Base-by-base conservation (phyloP, 495 filamentous ascomycete genomes). In the Lophium mytilinum region DNA sequence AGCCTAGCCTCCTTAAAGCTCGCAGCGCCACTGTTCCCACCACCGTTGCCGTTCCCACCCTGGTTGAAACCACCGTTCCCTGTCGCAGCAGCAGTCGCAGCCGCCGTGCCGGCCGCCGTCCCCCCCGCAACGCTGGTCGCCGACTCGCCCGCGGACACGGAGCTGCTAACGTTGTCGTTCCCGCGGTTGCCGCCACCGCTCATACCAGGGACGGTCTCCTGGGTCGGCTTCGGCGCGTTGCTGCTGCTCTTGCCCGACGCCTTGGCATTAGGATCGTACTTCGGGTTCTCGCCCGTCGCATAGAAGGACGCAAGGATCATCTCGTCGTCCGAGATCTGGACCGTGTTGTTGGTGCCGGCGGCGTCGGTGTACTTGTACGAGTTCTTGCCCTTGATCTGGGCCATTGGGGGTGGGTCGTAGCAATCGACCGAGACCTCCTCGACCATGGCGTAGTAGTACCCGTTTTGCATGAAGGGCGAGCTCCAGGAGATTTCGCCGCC, bases 401-500 rank as follows among this genome's bases (percentile, higher is more conserved):
- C 81, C 43, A 80, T 83, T 12, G 69, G 68, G 12, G 85, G 83
- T 17, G 89, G 78, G 58, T 88, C 74, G 74, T 89, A 97, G 84
- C 93, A 98, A 55, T 88, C 68, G 17, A 98, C 83, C 24, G 72
- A 80, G 55, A 98, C 81, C 37, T 91, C 83, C 52, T 81, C 78
- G 63, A 95, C 80, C 33, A 79, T 82, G 50, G 90, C 87, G 71
- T 87, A 96, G 78, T 95, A 94, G 77, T 96, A 96, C 9, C 88
- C 87, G 66, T 84, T 73, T 77, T 90, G 73, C 77, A 96, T 91
- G 68, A 92, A 87, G 48, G 76, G 73, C 61, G 78, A 81, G 68
- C 88, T 79, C 93, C 93, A 98, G 73, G 94, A 78, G 60, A 98
- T 89, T 55, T 78, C 72, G 57, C 93, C 93, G 64, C 93, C 93